A percentile compares a stretch with the other conserved stretches of the same genome.
Conservation (phyloP, 306 rosid species). For the Carpinus fangiana region DNA sequence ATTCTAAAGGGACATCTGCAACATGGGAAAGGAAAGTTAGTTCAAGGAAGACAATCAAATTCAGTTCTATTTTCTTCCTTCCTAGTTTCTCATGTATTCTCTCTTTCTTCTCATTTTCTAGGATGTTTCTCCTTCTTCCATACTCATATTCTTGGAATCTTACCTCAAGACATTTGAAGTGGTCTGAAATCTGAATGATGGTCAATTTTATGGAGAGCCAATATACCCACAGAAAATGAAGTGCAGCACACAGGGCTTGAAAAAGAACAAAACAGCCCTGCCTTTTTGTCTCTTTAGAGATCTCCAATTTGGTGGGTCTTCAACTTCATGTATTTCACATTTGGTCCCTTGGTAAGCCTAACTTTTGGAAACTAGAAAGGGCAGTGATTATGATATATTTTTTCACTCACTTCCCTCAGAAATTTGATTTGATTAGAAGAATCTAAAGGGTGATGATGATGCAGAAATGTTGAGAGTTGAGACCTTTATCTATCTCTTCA, state of each 20-base stretch:
- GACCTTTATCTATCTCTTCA: neutral
- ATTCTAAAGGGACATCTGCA: constrained; percentile 38
- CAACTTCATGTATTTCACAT: constrained; percentile 33
- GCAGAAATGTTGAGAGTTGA: constrained; percentile 11
- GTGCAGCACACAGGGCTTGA: constrained; percentile 19
- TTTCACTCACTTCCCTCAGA: constrained; percentile 6
- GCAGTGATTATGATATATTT: neutral
- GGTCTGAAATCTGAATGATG: neutral
- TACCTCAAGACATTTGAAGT: constrained; percentile 36
- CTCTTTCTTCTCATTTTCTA: neutral
- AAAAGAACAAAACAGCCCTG: constrained; percentile 38
- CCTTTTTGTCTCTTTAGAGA: constrained; percentile 28
- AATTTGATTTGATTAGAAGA: neutral
- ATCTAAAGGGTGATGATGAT: constrained; percentile 22
- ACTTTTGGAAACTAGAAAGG: constrained; percentile 36
- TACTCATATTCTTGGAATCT: constrained; percentile 2
- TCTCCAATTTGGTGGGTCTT: constrained; percentile 34
- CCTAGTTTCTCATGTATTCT: neutral
- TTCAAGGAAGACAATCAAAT: constrained; percentile 11
- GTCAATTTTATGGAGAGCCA: constrained; percentile 32
- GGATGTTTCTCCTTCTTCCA: neutral
- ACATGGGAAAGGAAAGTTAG: constrained; percentile 29
- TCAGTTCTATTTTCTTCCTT: constrained; percentile 4
- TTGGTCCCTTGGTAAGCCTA: constrained; percentile 30
- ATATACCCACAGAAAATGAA: constrained; percentile 26